A percentile compares a stretch with the other conserved stretches of the same genome.
Conservation (phyloP, 2,329 filamentous ascomycete species). For the Arthroderma sp. region DNA sequence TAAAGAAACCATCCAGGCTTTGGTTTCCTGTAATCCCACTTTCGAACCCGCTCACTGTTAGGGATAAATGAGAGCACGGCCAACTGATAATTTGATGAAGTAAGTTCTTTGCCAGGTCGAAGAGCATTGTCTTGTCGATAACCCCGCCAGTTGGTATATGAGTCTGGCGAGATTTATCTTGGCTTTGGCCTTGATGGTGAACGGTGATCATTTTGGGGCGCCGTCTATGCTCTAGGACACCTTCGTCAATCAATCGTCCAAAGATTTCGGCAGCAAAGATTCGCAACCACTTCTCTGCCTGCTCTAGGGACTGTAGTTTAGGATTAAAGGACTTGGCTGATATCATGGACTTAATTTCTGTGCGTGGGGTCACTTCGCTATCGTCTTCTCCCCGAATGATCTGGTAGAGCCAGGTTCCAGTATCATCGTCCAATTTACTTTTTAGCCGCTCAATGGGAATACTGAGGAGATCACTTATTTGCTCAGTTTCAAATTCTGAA, state of each 20-base stretch:
- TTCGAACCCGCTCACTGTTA: conserved; percentile 86
- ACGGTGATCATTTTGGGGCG: conserved; percentile 76
- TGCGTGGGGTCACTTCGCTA: conserved; percentile 80
- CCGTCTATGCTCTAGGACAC: conserved; percentile 73
- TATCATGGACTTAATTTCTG: conserved; percentile 93
- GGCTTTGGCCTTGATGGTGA: conserved; percentile 62
- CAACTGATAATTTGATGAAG: conserved; percentile 68
- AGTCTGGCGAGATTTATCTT: conserved; percentile 61
- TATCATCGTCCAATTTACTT: conserved; percentile 68
- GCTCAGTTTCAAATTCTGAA: conserved; percentile 68
- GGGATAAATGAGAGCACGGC: conserved; percentile 82
- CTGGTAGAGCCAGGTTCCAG: conserved; percentile 72
- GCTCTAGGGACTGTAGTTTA: conserved; percentile 62
- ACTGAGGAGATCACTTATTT: conserved; percentile 60
- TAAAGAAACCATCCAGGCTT: conserved; percentile 75
- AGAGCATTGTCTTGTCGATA: conserved; percentile 60
- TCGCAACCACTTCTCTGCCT: conserved; percentile 71
- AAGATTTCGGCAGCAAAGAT: conserved; percentile 92
- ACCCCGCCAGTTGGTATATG: conserved; percentile 65
- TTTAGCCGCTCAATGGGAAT: conserved; percentile 66
- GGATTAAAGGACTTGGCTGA: conserved; percentile 93
- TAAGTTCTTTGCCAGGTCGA: conserved; percentile 63
- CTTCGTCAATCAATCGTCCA: conserved; percentile 78
- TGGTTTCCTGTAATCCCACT: conserved; percentile 73
- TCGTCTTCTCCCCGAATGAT: conserved; percentile 74